Base-by-base conservation (phyloP, 768 basidiomycete genomes). In the Boletellus ananas region DNA sequence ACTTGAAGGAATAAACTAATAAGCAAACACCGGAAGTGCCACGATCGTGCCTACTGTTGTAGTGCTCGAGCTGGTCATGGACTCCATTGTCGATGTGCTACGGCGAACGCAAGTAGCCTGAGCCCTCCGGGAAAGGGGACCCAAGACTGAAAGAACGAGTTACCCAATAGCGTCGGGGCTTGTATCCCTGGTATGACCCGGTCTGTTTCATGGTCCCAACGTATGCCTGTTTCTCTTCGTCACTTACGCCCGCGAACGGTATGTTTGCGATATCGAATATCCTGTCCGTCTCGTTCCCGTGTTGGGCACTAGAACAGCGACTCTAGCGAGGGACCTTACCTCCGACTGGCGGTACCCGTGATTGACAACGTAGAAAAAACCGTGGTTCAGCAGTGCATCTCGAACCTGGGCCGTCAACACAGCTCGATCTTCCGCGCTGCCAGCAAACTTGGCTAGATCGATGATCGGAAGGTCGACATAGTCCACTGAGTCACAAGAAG, bases 61-160 rank as follows among this genome's bases (percentile, higher is more conserved):
- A 85, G 44, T 78, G 71, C 58, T 86, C 84, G 16, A 84, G 56
- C 55, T 84, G 81, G 58, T 87, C 85, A 16, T 65, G 74, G 21
- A 86, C 78, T 6, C 84, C 84, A 11, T 74, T 75, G 35, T 79
- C 80, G 39, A 85, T 78, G 43, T 80, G 79, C 84, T 86, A 46
- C 7, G 16, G 20, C 6, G 13, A 37, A 1, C 7, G 34, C 42
- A 23, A n/a, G 14, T 27, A 20, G n/a, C 16, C 14, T 18, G 36
- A 47, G 34, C n/a, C 27, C 13, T 14, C 29, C 11, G 25, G 14
- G 35, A 37, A n/a, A 14, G 42, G 16, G 13, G n/a, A 29, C n/a
- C 31, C 11, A n/a, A 33, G 33, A 42, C 6, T 29, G 29, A 29
- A 29, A 29, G 14, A 3, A 20, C 36, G 61, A 6, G 43, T 18